phyloP scores from a whole-genome alignment of 1,139 yeast species.

The Candida glucosophila region DNA sequence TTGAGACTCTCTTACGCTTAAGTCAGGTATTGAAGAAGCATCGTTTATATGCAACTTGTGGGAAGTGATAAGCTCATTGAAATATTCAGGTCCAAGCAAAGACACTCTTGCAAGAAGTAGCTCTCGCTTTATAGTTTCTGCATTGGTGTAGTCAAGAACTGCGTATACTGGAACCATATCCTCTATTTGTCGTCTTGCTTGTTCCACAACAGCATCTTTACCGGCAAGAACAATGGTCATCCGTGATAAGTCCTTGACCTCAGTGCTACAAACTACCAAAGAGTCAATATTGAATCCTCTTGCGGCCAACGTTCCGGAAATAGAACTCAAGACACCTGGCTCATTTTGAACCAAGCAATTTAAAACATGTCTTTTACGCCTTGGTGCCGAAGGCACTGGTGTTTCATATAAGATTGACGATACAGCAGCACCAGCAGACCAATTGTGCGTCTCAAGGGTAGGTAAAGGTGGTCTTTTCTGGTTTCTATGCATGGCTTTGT shows the following conservation, averaged over 20 bases:
- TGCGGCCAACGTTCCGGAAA: slow-evolving; percentile 94
- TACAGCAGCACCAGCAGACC: slow-evolving; percentile 95
- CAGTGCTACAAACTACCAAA: slow-evolving; percentile 92
- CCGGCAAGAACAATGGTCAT: slow-evolving; percentile 96
- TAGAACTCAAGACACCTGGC: slow-evolving; percentile 92
- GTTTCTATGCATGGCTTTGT: slow-evolving; percentile 82
- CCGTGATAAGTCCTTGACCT: slow-evolving; percentile 88
- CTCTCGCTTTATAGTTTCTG: slow-evolving; percentile 87
- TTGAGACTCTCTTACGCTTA: slow-evolving; percentile 44
- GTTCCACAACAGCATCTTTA: slow-evolving; percentile 93
- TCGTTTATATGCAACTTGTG: slow-evolving; percentile 50
- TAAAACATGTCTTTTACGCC: slow-evolving; percentile 76
- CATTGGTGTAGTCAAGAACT: slow-evolving; percentile 84
- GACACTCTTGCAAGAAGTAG: slow-evolving; percentile 86
- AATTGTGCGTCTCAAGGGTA: slow-evolving; percentile 85
- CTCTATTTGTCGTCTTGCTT: slow-evolving; percentile 97
- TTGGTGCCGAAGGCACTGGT: slow-evolving; percentile 64
- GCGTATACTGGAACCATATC: slow-evolving; percentile 98
- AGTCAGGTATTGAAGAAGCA: slow-evolving; percentile 35
- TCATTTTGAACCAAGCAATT: slow-evolving; percentile 97
- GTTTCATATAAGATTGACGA: slow-evolving; percentile 92
- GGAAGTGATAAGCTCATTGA: slow-evolving; percentile 86
- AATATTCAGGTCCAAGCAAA: slow-evolving; percentile 91
- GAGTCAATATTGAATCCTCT: slow-evolving; percentile 98
- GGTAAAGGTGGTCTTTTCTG: slow-evolving; percentile 88